phyloP scores from a whole-genome alignment of 2,329 filamentous ascomycete genomes.

The Ophiognomonia clavigignenti-juglandacearum region DNA sequence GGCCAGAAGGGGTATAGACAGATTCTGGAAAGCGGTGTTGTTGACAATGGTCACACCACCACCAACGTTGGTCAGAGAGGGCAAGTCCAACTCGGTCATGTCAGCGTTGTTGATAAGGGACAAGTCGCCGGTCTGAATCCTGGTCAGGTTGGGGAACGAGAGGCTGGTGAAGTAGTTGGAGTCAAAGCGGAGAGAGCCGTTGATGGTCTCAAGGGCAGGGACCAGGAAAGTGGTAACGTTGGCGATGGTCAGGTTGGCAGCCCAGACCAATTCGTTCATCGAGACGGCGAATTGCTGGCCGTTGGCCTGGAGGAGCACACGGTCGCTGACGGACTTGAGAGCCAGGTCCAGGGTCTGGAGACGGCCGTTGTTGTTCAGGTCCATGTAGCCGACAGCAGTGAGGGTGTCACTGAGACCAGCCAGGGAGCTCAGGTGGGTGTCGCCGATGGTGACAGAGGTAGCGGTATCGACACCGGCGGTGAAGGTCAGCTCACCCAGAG shows the following conservation, averaged over 20 bases:
- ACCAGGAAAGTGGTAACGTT: slow-evolving; percentile 72
- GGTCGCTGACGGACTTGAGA: slow-evolving; percentile 67
- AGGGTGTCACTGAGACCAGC: slow-evolving; percentile 68
- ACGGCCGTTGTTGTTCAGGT: slow-evolving; percentile 87
- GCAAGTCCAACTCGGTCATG: slow-evolving; percentile 72
- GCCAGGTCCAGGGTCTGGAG: slow-evolving; percentile 72
- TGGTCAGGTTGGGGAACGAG: slow-evolving; percentile 65
- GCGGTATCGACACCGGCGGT: slow-evolving; percentile 60
- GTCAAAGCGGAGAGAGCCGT: slow-evolving; percentile 79
- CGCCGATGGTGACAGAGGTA: slow-evolving; percentile 67
- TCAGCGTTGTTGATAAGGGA: slow-evolving; percentile 60
- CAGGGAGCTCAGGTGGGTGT: slow-evolving; percentile 77
- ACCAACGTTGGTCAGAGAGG: slow-evolving; percentile 60
- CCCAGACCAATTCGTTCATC: slow-evolving; percentile 74
- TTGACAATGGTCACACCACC: slow-evolving; percentile 85
- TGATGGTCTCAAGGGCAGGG: slow-evolving; percentile 68
- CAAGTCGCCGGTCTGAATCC: slow-evolving; percentile 53
- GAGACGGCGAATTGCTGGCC: slow-evolving; percentile 63
- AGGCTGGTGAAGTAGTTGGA: slow-evolving; percentile 66
- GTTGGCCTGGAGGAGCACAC: slow-evolving; percentile 76
- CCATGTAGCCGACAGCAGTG: slow-evolving; percentile 62
- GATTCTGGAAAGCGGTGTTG: slow-evolving; percentile 68
- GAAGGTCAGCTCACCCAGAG: slow-evolving; percentile 44
- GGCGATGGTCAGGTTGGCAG: slow-evolving; percentile 75
- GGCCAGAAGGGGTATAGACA: slow-evolving; percentile 65